phyloP scores from a whole-genome alignment of 768 basidiomycete species.

The Psilocybe sp. region DNA sequence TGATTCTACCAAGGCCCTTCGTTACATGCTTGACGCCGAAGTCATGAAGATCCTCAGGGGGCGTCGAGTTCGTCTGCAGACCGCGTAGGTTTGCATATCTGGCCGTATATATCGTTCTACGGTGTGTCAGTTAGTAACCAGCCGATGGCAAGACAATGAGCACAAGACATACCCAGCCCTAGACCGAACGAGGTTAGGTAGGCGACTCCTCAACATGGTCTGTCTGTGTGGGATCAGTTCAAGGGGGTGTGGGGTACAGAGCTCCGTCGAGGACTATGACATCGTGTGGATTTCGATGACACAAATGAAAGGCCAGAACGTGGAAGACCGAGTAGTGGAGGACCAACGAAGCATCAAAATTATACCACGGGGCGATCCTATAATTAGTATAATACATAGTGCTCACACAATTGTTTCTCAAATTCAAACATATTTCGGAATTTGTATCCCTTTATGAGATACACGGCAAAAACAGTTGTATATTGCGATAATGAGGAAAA shows the following conservation, averaged over 20 bases:
- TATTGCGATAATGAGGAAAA: neutral
- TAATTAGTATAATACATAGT: too few species aligned
- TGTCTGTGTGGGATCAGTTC: too few species aligned
- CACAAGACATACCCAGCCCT: too few species aligned
- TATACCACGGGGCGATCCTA: too few species aligned
- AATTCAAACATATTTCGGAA: too few species aligned
- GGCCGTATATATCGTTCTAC: neutral
- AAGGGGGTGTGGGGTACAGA: too few species aligned
- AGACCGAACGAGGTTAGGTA: too few species aligned
- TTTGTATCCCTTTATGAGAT: neutral
- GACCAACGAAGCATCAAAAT: too few species aligned
- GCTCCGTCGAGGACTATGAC: too few species aligned
- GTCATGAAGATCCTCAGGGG: slow-evolving; percentile 27
- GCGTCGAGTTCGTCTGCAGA: slow-evolving; percentile 13
- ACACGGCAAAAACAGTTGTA: slow-evolving; percentile 2
- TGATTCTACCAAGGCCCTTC: slow-evolving; percentile 42
- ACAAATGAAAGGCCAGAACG: neutral
- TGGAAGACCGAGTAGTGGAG: neutral
- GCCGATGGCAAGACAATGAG: too few species aligned
- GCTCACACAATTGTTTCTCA: too few species aligned
- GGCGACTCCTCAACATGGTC: too few species aligned
- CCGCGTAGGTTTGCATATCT: neutral
- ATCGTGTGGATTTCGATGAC: neutral
- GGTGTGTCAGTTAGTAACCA: neutral
- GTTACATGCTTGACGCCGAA: slow-evolving; percentile 46